Evolutionary conservation across 805 yeast genomes (phyloP), one percentile per base, ranked within the genome.

Genomic region (Ogataea nonfermentans): DNA sequence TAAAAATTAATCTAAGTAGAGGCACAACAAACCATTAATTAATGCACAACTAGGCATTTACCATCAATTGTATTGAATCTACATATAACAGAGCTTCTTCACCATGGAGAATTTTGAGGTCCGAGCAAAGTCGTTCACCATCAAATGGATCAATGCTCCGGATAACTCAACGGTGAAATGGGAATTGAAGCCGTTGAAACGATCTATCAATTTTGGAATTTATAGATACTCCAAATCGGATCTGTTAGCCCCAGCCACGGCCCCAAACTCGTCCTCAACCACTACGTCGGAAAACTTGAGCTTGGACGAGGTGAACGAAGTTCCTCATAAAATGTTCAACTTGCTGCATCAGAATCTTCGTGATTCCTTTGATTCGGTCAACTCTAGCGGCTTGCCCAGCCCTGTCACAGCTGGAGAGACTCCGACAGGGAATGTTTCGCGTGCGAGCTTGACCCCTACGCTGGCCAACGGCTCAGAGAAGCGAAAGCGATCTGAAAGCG

Each of bases 81-180:
- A 15, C 13, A 15, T 11, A 14, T 22, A 35, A 13, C 28, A 9
- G 17, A 17, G 15, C 9, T 17, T 11, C 33, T 14, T 17, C 31
- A 44, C 19, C 20, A 86, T 89, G 96, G 98, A 91, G 63, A 81
- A 89, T 2, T 74, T 93, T 34, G 97, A 91, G 62, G 79, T 93
- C 16, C 95, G 90, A 53, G 81, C 95, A 35, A 84, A 87, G 61
- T 84, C 93, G 41, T 91, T 86, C 55, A 78, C 89, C 46, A 85
- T 90, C 55, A 87, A 91, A 52, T 93, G 98, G 98, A 79, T 90
- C 39, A 76, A 79, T 46, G 84, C 85, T 6, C 83, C 85, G 0
- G 83, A 78, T 27, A 74, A 79, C 43, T 74, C 81, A 22, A 60
- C 70, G 13, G 74, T 91, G 30, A 76, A 76, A 46, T 91, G 93